Evolutionary conservation across 345 rosid genomes (phyloP).

Genomic region (Eutrema heterophyllum): DNA sequence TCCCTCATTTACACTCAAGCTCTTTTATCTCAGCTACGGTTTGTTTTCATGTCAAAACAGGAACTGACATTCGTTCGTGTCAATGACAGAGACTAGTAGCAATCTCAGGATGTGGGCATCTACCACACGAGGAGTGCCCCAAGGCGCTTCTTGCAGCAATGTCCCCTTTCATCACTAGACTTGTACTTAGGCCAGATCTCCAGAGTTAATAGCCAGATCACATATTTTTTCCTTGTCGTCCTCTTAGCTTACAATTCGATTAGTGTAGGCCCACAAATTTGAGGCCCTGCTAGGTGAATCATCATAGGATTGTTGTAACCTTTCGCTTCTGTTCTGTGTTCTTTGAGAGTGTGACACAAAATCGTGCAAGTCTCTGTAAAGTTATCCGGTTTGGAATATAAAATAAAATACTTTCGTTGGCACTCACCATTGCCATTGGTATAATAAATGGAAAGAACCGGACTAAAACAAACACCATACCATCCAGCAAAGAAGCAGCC

Average conservation of each 20-base stretch:
- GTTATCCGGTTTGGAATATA: neutral
- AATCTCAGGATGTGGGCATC: slow-evolving; percentile 85
- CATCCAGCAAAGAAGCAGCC: neutral
- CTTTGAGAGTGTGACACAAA: slow-evolving; percentile 1
- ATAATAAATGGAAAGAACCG: neutral
- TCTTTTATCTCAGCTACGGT: neutral
- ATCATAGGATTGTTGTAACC: slow-evolving; percentile 15
- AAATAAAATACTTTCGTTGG: neutral
- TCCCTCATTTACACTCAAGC: neutral
- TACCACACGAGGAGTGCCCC: slow-evolving; percentile 90
- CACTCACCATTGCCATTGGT: neutral
- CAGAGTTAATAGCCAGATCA: slow-evolving; percentile 39
- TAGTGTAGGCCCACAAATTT: neutral
- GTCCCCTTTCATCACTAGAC: slow-evolving; percentile 64
- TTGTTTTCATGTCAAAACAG: neutral
- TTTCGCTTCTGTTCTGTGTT: neutral
- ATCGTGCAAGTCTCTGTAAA: slow-evolving; percentile 7
- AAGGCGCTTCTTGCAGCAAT: slow-evolving; percentile 74
- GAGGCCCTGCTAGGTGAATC: neutral
- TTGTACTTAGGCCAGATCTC: slow-evolving; percentile 43
- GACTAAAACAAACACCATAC: neutral
- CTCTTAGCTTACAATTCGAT: slow-evolving; percentile 8
- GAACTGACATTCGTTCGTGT: slow-evolving; percentile 3
- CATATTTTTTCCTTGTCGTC: neutral
- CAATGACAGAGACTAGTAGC: slow-evolving; percentile 73